Evolutionary conservation across 2,329 filamentous ascomycete genomes (phyloP).

Genomic region (Aureobasidium sp.): DNA sequence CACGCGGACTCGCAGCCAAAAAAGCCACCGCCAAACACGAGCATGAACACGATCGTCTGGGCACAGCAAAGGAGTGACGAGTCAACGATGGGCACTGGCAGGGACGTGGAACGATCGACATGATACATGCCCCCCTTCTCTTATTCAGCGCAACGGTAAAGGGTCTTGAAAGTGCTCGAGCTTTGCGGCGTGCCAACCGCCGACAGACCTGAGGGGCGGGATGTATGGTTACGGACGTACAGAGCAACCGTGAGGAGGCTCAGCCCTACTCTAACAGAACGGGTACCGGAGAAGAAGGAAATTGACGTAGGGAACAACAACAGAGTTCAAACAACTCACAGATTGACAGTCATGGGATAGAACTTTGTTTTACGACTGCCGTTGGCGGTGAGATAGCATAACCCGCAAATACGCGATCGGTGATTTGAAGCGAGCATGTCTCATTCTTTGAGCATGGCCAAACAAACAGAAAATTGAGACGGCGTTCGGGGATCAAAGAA

Average conservation of each 20-base stretch:
- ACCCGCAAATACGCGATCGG: background rate
- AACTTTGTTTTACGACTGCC: conserved; percentile 5
- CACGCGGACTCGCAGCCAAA: background rate
- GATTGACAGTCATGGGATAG: conserved; percentile 12
- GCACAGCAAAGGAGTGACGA: background rate
- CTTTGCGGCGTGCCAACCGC: background rate
- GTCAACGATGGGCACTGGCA: background rate
- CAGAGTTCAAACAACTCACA: conserved; percentile 8
- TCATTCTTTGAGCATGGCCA: conserved; percentile 3
- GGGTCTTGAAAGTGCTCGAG: conserved; percentile 4
- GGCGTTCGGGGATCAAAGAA: conserved; percentile 14
- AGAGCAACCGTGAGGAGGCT: background rate
- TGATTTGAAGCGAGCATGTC: background rate
- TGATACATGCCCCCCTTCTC: conserved; percentile 9
- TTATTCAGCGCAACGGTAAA: background rate
- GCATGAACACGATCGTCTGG: conserved; percentile 7
- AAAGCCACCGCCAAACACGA: conserved; percentile 4
- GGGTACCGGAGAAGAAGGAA: conserved; percentile 10
- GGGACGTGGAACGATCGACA: conserved; percentile 6
- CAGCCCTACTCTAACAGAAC: background rate
- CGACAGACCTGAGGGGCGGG: background rate
- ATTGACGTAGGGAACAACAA: conserved; percentile 14
- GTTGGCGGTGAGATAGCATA: background rate
- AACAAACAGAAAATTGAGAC: conserved; percentile 12
- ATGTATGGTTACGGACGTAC: conserved; percentile 1